Conservation (phyloP, 1,139 yeast species). For the Debaryomycetaceae sp. region DNA sequence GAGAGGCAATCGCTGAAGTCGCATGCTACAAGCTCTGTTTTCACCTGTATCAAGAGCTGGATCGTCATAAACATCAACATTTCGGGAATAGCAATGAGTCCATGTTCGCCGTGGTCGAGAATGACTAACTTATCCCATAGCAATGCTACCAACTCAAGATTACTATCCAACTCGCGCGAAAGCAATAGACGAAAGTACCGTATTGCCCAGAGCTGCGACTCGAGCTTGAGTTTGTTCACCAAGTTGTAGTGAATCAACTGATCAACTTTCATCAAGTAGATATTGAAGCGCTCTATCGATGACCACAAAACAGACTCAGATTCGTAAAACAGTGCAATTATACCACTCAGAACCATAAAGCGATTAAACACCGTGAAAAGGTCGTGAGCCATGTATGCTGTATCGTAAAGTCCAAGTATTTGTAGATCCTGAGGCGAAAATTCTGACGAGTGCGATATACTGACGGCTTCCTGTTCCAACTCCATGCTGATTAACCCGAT, state of each 20-base stretch:
- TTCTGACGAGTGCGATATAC: slow-evolving; percentile 23
- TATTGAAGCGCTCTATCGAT: slow-evolving; percentile 38
- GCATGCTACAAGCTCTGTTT: slow-evolving; percentile 36
- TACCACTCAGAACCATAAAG: slow-evolving; percentile 27
- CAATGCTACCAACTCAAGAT: slow-evolving; percentile 27
- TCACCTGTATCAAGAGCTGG: slow-evolving; percentile 39
- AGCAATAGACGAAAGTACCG: slow-evolving; percentile 51
- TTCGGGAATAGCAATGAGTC: slow-evolving; percentile 19
- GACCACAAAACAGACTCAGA: slow-evolving; percentile 27
- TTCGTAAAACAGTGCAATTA: slow-evolving; percentile 31
- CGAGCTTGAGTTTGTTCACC: slow-evolving; percentile 38
- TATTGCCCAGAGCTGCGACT: slow-evolving; percentile 58
- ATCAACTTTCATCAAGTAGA: slow-evolving; percentile 36
- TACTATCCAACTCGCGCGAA: slow-evolving; percentile 46
- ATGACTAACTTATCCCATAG: slow-evolving; percentile 47
- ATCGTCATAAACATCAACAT: slow-evolving; percentile 42
- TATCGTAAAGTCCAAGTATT: slow-evolving; percentile 29
- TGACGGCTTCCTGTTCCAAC: slow-evolving; percentile 29
- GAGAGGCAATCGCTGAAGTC: slow-evolving; percentile 58
- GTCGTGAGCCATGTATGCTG: slow-evolving; percentile 32
- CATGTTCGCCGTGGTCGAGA: slow-evolving; percentile 7
- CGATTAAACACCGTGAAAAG: slow-evolving; percentile 34
- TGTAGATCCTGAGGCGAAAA: slow-evolving; percentile 23
- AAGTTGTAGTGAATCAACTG: slow-evolving; percentile 34
- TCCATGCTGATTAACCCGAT: slow-evolving; percentile 48